Evolutionary conservation across 2,329 filamentous ascomycete species (phyloP).

Genomic region (Thielaviopsis euricoi): DNA sequence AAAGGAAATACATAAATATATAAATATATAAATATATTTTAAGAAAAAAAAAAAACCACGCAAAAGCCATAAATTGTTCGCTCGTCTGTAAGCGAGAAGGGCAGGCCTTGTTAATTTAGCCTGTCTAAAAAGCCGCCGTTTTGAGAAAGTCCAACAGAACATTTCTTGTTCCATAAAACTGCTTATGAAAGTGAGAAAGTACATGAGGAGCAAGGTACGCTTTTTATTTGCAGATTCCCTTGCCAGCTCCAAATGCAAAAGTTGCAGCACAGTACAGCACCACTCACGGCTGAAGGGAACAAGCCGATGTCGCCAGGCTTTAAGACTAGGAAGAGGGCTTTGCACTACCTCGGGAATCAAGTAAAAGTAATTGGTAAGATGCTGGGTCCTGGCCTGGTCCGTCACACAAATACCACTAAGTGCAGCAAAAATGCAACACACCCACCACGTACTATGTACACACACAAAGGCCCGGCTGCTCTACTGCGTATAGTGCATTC

Average conservation of each 20-base stretch:
- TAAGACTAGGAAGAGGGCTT: too few relatives aligned
- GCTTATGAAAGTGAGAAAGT: too few relatives aligned
- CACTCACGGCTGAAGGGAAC: not conserved
- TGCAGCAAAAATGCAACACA: too few relatives aligned
- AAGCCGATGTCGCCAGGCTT: not conserved
- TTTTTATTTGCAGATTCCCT: not conserved
- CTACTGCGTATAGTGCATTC: not conserved
- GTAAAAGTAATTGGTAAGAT: not conserved
- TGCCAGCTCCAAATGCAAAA: not conserved
- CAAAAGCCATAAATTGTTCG: not conserved
- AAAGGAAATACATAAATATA: too few relatives aligned
- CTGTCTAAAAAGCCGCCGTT: not conserved
- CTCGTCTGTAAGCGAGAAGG: not conserved
- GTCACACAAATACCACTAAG: not conserved
- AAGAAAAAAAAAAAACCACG: not conserved
- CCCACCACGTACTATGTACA: too few relatives aligned
- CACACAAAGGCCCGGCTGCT: not conserved
- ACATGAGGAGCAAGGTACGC: too few relatives aligned
- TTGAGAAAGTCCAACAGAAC: not conserved
- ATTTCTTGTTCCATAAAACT: too few relatives aligned
- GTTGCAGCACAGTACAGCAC: too few relatives aligned
- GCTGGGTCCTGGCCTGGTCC: not conserved
- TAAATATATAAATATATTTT: too few relatives aligned
- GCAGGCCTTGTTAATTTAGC: not conserved
- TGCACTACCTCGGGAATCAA: not conserved